Evolutionary conservation across 768 basidiomycete genomes (phyloP), one percentile per base, ranked within the genome.

Genomic region (Rhizopogon vesiculosus): DNA sequence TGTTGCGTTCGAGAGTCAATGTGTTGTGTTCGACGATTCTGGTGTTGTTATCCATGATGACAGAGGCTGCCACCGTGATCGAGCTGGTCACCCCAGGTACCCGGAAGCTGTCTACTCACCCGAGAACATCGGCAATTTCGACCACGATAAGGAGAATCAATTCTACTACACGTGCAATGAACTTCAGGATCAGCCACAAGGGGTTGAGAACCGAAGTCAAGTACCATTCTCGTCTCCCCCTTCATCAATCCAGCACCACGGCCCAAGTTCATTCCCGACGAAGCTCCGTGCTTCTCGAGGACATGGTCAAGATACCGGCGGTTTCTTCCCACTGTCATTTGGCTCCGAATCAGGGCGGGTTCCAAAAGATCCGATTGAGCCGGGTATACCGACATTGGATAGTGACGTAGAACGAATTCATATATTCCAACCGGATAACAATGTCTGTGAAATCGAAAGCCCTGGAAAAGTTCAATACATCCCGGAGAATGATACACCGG

Each of bases 21-120:
- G 58, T 40, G 51, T 59, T 45, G 64, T 56, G 19, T 54, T 60
- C 19, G 6, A 55, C 25, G 57, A 69, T 60, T 69, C 68, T 13
- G 67, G 66, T 10, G 57, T 69, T 39, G n/a, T 25, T 28, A 6
- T 35, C 45, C 3, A 7, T 25, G n/a, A 50, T 22, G 12, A 54
- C n/a, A 29, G 29, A 7, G 15, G 29, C 2, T 16, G 6, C 18
- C 29, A 53, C 46, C 25, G 13, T 25, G 48, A 53, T 29, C 46
- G 9, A 51, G 18, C 15, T 6, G 19, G 50, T 28, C n/a, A 16
- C 5, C 19, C 5, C 8, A 10, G 33, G 8, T 22, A 35, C 35
- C 22, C 16, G 48, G 48, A 38, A 49, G 22, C 22, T 35, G 46
- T 53, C 19, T 25, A 58, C 50, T 29, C 42, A 4, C 33, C 18